phyloP scores from a whole-genome alignment of 495 filamentous ascomycete species.

The Penicillium argentinense region DNA sequence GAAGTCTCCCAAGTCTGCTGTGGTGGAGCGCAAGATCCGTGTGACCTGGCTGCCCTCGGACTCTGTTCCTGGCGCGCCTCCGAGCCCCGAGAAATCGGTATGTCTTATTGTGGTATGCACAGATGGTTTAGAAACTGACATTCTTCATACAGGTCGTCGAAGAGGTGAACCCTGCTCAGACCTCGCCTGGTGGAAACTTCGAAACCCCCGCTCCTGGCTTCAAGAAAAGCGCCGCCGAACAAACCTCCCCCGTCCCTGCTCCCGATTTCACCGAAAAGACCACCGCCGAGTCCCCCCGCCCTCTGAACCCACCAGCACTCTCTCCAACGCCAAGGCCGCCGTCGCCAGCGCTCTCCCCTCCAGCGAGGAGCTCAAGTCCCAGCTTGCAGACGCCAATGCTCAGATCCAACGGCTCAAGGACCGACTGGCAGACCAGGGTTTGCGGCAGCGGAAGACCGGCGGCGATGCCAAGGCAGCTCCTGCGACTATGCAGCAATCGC shows the following conservation, averaged over 20 bases:
- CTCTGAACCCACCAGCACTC: constrained; percentile 10
- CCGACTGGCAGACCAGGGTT: constrained; percentile 64
- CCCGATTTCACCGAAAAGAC: constrained; percentile 46
- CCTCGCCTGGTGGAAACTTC: constrained; percentile 53
- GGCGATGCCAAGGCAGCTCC: constrained; percentile 41
- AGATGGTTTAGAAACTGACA: not conserved
- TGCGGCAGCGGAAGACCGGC: constrained; percentile 65
- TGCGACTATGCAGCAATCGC: constrained; percentile 49
- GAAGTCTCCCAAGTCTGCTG: constrained; percentile 68
- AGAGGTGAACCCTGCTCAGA: constrained; percentile 56
- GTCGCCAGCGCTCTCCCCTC: constrained; percentile 47
- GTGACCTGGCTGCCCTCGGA: constrained; percentile 75
- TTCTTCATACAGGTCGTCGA: constrained; percentile 23
- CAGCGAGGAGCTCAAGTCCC: constrained; percentile 63
- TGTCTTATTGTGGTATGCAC: constrained; percentile 11
- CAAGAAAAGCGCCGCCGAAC: constrained; percentile 29
- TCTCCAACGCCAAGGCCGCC: constrained; percentile 39
- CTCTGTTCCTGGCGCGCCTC: constrained; percentile 36
- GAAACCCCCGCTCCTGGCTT: constrained; percentile 49
- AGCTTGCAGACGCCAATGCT: constrained; percentile 74
- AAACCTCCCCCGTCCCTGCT: constrained; percentile 37
- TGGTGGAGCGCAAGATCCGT: constrained; percentile 96
- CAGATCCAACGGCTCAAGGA: constrained; percentile 69
- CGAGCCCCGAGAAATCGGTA: constrained; percentile 48
- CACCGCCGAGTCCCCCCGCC: constrained; percentile 38